Conservation (phyloP, 2,329 filamentous ascomycete genomes). For the Dothideomycetidae sp. region DNA sequence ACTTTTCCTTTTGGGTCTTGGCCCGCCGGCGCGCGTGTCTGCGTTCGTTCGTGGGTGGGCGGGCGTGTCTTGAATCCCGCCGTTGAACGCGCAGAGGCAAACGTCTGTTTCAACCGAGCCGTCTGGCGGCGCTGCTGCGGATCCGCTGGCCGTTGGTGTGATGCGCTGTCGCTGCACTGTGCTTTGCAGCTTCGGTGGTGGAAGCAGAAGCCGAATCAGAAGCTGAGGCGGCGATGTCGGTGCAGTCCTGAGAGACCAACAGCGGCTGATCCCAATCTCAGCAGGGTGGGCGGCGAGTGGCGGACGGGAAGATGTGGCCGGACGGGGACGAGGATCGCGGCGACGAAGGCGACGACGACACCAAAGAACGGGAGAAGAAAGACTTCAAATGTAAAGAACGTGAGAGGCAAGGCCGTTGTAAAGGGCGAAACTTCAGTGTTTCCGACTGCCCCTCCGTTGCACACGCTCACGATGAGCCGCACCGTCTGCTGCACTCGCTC, state of each 20-base stretch:
- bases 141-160: too few relatives aligned
- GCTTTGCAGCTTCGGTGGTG: too few relatives aligned
- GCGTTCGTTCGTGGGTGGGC: too few relatives aligned
- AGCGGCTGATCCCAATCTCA: too few relatives aligned
- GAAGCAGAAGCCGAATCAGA: not conserved
- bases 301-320: too few relatives aligned
- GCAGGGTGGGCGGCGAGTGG: too few relatives aligned
- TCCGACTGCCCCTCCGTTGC: not conserved
- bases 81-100: not conserved
- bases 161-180: too few relatives aligned
- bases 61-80: not conserved
- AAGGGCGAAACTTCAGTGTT: not conserved
- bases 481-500: not conserved
- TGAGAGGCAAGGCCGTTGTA: not conserved
- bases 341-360: too few relatives aligned
- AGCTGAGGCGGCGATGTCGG: not conserved
- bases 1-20: too few relatives aligned
- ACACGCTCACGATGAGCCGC: too few relatives aligned
- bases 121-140: not conserved
- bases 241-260: not conserved
- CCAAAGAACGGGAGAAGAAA: not conserved
- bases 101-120: not conserved
- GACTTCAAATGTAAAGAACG: not conserved
- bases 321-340: too few relatives aligned
- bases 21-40: not conserved